Base-by-base conservation (phyloP, 306 rosid genomes). In the Quercus bicolor region DNA sequence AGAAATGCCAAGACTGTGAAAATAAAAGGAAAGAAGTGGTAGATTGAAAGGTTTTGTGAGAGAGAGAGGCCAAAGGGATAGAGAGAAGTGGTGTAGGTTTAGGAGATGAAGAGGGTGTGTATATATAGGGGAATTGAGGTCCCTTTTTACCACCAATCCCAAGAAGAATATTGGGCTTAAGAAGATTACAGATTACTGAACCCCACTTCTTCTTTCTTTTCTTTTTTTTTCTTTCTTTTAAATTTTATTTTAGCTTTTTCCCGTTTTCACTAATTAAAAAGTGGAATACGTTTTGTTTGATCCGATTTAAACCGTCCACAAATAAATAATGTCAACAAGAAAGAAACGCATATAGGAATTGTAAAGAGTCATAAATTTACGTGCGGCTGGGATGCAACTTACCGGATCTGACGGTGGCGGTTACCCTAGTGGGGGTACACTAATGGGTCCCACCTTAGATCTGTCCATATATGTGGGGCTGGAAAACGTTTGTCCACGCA, bases 141-240 rank as follows among this genome's bases (percentile, higher is more conserved):
- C 11, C 11, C 1, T 15, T 64, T 72, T 57, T 52, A 73, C 80
- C 89, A 84, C 56, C 99, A 86, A 96, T 96, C 99, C 99, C 98
- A 75, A 96, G 97, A 93, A 93, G 99, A 96, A 93, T 96, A 90
- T 93, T 90, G 94, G 90, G 88, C 82, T 85, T 79, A 84, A 83
- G 83, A 83, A 68, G 90, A 92, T 78, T 74, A 72, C 82, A 81
- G 82, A 85, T 86, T 81, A 84, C 87, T 72, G 86, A 88, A 59
- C 80, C 77, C 72, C 54, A 77, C 64, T 81, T 79, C 84, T 82
- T 60, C 15, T 48, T 48, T 48, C 15, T 10, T 45, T 45, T 45
- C 0, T 11, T 37, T 6, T 37, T 7, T 37, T 37, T 37, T 37
- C 45, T 37, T 37, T 6, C 43, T 37, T 37, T 37, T 37, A 37